These are phyloP conservation scores for Plasmopara viticola DNA, from an alignment of 352 stramenopile species.

Conservation along the genomic window DNA sequence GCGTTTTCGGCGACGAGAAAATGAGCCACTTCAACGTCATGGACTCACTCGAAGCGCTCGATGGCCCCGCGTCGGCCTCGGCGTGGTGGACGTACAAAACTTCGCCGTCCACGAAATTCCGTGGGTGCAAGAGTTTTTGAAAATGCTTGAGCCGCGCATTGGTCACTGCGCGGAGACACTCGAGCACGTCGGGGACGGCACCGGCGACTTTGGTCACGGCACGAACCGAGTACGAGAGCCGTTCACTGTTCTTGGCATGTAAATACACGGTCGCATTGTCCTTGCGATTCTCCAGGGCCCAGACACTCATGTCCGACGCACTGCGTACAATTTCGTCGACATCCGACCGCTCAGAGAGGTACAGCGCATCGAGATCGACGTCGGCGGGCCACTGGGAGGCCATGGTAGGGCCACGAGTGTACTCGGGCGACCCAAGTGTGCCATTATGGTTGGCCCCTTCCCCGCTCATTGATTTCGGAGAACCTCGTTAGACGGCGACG, in stretches of 20 bases:
- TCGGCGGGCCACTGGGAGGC: slow-evolving; percentile 59
- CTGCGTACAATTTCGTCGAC: slow-evolving; percentile 65
- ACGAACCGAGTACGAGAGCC: slow-evolving; percentile 65
- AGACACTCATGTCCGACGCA: slow-evolving; percentile 65
- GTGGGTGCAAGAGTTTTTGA: slow-evolving; percentile 70
- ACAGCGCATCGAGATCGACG: slow-evolving; percentile 72
- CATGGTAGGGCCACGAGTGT: slow-evolving; percentile 20
- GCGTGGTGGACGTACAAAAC: slow-evolving; percentile 60
- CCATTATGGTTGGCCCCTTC: slow-evolving; percentile 6
- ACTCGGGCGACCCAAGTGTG: slow-evolving; percentile 17
- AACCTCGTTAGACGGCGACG: not conserved
- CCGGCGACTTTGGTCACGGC: slow-evolving; percentile 60
- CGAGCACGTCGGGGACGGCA: slow-evolving; percentile 64
- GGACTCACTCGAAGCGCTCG: slow-evolving; percentile 34
- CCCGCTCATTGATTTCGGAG: slow-evolving; percentile 17
- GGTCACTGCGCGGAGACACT: slow-evolving; percentile 67
- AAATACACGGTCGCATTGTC: slow-evolving; percentile 64
- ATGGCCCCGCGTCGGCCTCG: slow-evolving; percentile 10
- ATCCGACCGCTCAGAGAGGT: slow-evolving; percentile 59
- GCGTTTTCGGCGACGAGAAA: slow-evolving; percentile 66
- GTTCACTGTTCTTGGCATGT: slow-evolving; percentile 82
- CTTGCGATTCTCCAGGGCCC: slow-evolving; percentile 63
- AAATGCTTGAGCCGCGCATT: slow-evolving; percentile 50
- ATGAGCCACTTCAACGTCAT: slow-evolving; percentile 83
- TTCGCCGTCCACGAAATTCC: slow-evolving; percentile 73